A percentile compares a stretch with the other conserved stretches of the same genome.
Conservation (phyloP, 768 basidiomycete species). For the Psilocybe cubensis region DNA sequence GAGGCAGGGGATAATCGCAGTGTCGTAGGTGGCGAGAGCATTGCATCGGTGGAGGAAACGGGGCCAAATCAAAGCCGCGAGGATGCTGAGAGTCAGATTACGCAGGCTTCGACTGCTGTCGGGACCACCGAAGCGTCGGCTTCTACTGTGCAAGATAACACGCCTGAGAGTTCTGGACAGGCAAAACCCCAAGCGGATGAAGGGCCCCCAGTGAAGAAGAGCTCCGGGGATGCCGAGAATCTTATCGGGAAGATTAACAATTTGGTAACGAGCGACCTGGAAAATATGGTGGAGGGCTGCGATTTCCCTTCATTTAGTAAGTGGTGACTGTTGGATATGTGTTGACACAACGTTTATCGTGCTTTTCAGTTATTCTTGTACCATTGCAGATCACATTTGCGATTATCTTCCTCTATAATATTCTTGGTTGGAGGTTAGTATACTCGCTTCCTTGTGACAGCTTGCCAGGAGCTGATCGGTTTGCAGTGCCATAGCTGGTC, state of each 20-base stretch:
- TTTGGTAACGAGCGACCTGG: constrained; percentile 65
- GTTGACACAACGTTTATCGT: not conserved
- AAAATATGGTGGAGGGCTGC: constrained; percentile 36
- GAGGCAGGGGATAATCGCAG: not conserved
- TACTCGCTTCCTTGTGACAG: not conserved
- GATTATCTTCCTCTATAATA: constrained; percentile 45
- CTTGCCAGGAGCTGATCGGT: not conserved
- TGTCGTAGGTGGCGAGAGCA: not conserved
- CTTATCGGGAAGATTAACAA: constrained; percentile 80
- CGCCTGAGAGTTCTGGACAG: not conserved
- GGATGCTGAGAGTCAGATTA: not conserved
- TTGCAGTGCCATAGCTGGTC: constrained; percentile 54
- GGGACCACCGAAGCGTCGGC: not conserved
- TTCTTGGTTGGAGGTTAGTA: constrained; percentile 50
- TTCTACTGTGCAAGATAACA: not conserved
- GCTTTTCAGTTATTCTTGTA: constrained; percentile 34
- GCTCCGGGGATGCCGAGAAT: constrained; percentile 39
- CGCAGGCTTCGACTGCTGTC: not conserved
- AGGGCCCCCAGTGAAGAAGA: not conserved
- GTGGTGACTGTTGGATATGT: not conserved
- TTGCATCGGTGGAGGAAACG: not conserved
- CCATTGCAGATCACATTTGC: constrained; percentile 45
- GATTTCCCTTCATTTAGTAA: constrained; percentile 18
- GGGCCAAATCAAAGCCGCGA: not conserved
- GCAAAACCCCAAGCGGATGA: not conserved